A percentile compares a stretch with the other conserved stretches of the same genome.
phyloP scores from a whole-genome alignment of 2,329 filamentous ascomycete species.

The Colletotrichum lini region DNA sequence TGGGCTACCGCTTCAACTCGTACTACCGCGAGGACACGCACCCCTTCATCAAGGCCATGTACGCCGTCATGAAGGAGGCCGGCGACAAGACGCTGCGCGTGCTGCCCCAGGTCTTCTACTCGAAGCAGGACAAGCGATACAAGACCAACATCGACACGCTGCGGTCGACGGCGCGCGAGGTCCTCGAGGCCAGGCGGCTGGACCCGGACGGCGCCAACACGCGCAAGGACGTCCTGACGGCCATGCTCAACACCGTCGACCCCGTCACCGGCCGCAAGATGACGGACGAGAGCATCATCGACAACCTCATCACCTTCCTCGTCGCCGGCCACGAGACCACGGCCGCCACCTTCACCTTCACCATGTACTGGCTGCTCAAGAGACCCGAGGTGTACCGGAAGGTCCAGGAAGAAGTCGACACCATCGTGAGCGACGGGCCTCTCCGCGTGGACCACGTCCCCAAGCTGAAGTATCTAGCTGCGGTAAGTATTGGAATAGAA shows the following conservation, averaged over 20 bases:
- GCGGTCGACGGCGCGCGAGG: conserved; percentile 66
- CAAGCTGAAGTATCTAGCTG: conserved; percentile 75
- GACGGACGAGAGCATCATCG: conserved; percentile 70
- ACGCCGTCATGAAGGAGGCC: conserved; percentile 68
- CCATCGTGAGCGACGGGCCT: conserved; percentile 70
- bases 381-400: conserved; percentile 71
- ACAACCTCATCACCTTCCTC: conserved; percentile 79
- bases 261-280: conserved; percentile 74
- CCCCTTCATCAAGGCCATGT: conserved; percentile 69
- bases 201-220: conserved; percentile 62
- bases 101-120: conserved; percentile 63
- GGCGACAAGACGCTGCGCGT: conserved; percentile 63
- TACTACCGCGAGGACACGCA: conserved; percentile 65
- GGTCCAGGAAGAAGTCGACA: conserved; percentile 78
- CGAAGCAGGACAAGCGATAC: conserved; percentile 61
- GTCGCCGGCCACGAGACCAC: conserved; percentile 80
- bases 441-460: conserved; percentile 71
- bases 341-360: conserved; percentile 75
- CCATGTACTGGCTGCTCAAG: conserved; percentile 76
- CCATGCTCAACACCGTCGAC: conserved; percentile 76
- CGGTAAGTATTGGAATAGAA: conserved; percentile 48
- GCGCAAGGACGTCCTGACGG: conserved; percentile 75
- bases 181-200: conserved; percentile 72
- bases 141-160: conserved; percentile 66
- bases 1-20: conserved; percentile 73